Evolutionary conservation across 768 basidiomycete genomes (phyloP).

Genomic region (Auricularia auricula-judae): DNA sequence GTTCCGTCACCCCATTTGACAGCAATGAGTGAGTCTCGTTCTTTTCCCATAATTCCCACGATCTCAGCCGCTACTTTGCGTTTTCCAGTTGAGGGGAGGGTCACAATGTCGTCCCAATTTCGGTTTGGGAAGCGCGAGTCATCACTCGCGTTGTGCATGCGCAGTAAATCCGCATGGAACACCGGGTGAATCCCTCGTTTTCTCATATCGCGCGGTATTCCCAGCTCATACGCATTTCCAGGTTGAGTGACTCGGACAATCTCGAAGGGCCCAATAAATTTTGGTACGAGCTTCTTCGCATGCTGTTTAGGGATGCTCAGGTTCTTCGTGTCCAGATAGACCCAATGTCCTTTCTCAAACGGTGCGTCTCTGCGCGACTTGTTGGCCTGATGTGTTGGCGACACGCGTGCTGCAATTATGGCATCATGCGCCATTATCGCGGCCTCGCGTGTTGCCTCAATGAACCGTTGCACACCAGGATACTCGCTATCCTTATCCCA

Average conservation of each 20-base stretch:
- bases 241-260: conserved; percentile 12
- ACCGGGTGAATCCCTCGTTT: conserved; percentile 16
- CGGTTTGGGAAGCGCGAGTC: conserved; percentile 25
- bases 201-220: conserved; percentile 18
- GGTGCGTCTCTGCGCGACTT: conserved; percentile 11
- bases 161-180: conserved; percentile 26
- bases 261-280: conserved; percentile 28
- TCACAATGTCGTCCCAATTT: neutral
- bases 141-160: conserved; percentile 20
- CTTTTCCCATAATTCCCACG: conserved; percentile 5
- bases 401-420: conserved; percentile 13
- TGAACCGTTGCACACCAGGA: neutral
- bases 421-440: neutral
- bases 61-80: neutral
- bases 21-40: conserved; percentile 3
- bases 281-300: conserved; percentile 25
- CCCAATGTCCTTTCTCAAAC: conserved; percentile 21
- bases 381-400: conserved; percentile 23
- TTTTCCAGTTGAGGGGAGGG: conserved; percentile 2
- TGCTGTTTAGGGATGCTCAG: conserved; percentile 22
- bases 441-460: conserved; percentile 18
- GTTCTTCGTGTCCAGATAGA: conserved; percentile 28
- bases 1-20: conserved; percentile 6
- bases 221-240: conserved; percentile 18
- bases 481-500: conserved; percentile 3